A percentile compares a stretch with the other conserved stretches of the same genome.
Conservation (phyloP, 2,329 filamentous ascomycete genomes). For the Stemphylium lycopersici region DNA sequence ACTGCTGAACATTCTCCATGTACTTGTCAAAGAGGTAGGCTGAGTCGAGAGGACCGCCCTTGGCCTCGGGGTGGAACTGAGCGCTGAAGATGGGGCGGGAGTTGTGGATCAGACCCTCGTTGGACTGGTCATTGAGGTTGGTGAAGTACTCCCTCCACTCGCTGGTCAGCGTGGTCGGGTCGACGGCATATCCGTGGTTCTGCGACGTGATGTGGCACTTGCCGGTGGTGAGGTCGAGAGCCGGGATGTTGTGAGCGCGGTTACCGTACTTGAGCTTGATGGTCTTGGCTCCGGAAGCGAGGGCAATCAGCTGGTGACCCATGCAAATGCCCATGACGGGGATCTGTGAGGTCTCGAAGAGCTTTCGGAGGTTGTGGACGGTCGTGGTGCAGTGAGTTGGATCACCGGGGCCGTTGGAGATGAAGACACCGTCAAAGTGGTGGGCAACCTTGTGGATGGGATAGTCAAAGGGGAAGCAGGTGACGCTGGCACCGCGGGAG, state of each 20-base stretch:
- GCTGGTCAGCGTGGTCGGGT: conserved; percentile 76
- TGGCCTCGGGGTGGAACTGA: conserved; percentile 98
- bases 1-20: conserved; percentile 83
- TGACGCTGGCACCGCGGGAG: conserved; percentile 87
- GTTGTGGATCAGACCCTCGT: conserved; percentile 97
- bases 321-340: conserved; percentile 98
- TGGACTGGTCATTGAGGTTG: conserved; percentile 96
- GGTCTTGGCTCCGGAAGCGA: conserved; percentile 85
- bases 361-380: conserved; percentile 85
- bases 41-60: conserved; percentile 94
- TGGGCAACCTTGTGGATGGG: conserved; percentile 97
- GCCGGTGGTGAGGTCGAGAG: conserved; percentile 90
- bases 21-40: conserved; percentile 97
- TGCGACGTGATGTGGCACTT: conserved; percentile 98
- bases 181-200: conserved; percentile 97
- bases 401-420: conserved; percentile 97
- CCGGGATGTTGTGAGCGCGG: conserved; percentile 97
- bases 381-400: conserved; percentile 96
- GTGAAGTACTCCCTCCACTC: conserved; percentile 99
- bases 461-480: conserved; percentile 95
- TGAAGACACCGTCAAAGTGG: conserved; percentile 98
- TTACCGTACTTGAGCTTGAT: conserved; percentile 99
- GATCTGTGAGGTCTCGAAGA: conserved; percentile 89
- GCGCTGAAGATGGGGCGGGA: conserved; percentile 96
- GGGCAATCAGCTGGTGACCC: conserved; percentile 92